Percentiles rank a stretch among this genome's conserved stretches.
These are phyloP conservation scores for Aspergillus heteromorphus DNA, from an alignment of 495 filamentous ascomycete species.

Conservation along the genomic window DNA sequence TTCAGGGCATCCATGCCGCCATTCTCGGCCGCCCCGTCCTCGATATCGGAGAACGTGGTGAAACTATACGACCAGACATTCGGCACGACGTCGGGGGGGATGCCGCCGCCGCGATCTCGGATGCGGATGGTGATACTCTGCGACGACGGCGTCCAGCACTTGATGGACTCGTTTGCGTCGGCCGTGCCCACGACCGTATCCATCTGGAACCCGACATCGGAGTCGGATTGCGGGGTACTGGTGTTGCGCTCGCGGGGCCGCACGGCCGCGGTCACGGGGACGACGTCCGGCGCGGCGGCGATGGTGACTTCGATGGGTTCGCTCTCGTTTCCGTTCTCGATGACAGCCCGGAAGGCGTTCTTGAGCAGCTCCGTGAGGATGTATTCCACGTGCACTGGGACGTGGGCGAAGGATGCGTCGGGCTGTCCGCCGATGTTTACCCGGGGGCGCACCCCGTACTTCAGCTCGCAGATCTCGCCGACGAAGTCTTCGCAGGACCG, in stretches of 20 bases:
- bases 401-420: conserved; percentile 77
- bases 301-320: conserved; percentile 90
- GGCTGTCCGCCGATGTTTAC: conserved; percentile 78
- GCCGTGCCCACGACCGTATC: conserved; percentile 25
- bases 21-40: conserved; percentile 32
- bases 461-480: conserved; percentile 90
- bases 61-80: conserved; percentile 96
- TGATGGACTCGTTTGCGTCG: conserved; percentile 33
- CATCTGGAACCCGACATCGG: conserved; percentile 27
- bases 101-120: conserved; percentile 90
- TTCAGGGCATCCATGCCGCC: conserved; percentile 61
- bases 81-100: conserved; percentile 70
- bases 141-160: conserved; percentile 47
- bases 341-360: conserved; percentile 89
- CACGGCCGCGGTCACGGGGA: no score
- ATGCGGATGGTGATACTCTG: conserved; percentile 94
- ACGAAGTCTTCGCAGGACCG: conserved; percentile 83
- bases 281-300: conserved; percentile 69
- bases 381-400: conserved; percentile 94
- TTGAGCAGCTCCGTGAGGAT: conserved; percentile 95
- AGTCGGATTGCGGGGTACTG: conserved; percentile 25
- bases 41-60: conserved; percentile 80
- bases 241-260: no score
- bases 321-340: conserved; percentile 71
- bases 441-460: conserved; percentile 83